A percentile compares a stretch with the other conserved stretches of the same genome.
Evolutionary conservation across 345 rosid species (phyloP).

Genomic region (Camelina hispida): DNA sequence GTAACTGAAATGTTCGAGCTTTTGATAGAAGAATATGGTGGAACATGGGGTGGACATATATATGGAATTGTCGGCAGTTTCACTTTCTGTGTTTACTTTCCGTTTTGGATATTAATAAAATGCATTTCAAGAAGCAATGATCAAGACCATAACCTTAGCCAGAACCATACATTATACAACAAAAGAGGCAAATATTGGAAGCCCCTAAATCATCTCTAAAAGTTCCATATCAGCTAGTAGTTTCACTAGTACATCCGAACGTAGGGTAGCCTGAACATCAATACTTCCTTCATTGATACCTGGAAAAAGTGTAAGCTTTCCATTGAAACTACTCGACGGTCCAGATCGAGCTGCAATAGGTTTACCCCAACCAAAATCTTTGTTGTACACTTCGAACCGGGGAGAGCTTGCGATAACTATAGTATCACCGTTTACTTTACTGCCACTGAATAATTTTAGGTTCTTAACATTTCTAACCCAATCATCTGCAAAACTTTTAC

Average conservation of each 20-base stretch:
- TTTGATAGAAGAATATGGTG: no score
- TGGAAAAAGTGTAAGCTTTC: background rate
- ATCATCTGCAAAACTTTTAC: background rate
- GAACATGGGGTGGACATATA: no score
- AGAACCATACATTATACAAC: background rate
- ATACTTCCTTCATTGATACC: conserved; percentile 26
- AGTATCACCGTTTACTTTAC: conserved; percentile 2
- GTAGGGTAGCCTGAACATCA: conserved; percentile 3
- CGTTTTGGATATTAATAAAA: background rate
- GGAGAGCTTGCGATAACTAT: conserved; percentile 46
- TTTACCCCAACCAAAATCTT: conserved; percentile 51
- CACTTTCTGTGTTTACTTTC: no score
- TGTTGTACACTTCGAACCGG: conserved; percentile 47
- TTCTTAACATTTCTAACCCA: conserved; percentile 26
- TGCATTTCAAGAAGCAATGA: background rate
- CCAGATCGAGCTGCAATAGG: conserved; percentile 33
- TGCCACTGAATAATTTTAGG: background rate
- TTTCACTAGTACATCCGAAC: conserved; percentile 10
- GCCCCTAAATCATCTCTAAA: background rate
- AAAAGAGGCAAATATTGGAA: background rate
- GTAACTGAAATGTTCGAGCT: no score
- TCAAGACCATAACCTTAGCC: no score
- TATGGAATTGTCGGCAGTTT: no score
- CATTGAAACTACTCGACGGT: background rate
- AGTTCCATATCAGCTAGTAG: background rate